Evolutionary conservation across 805 yeast genomes (phyloP).

Genomic region (Starmerella stellata): DNA sequence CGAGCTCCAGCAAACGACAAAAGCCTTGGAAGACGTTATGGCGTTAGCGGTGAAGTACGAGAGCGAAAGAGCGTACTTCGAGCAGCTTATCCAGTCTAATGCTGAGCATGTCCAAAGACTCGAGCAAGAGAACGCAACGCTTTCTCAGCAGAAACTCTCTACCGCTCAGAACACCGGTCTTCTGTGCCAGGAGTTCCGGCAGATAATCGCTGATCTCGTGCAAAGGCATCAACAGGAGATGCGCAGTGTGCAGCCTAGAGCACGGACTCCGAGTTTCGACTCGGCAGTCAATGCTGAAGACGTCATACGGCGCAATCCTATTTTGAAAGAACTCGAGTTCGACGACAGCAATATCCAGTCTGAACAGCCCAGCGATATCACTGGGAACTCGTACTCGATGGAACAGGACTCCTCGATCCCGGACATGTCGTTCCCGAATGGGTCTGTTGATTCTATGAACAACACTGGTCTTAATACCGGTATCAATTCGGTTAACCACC

Average conservation of each 20-base stretch:
- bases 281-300: conserved; percentile 1
- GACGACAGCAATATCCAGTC: not conserved
- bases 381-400: too few relatives aligned
- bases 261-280: not conserved
- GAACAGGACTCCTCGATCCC: too few relatives aligned
- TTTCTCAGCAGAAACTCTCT: conserved; percentile 7
- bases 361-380: not conserved
- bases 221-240: conserved; percentile 19
- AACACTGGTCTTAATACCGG: too few relatives aligned
- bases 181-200: conserved; percentile 23
- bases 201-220: conserved; percentile 20
- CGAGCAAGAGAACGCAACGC: conserved; percentile 15
- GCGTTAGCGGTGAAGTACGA: conserved; percentile 24
- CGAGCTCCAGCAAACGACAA: conserved; percentile 21
- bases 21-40: conserved; percentile 24
- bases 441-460: too few relatives aligned
- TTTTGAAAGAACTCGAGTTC: not conserved
- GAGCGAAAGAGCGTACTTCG: conserved; percentile 16
- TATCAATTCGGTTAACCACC: too few relatives aligned
- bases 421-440: too few relatives aligned
- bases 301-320: conserved; percentile 1
- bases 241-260: conserved; percentile 10
- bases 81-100: conserved; percentile 13
- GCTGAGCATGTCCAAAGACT: conserved; percentile 18
- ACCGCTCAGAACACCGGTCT: conserved; percentile 16